phyloP scores from a whole-genome alignment of 306 rosid species.

The Cicer judaicum region DNA sequence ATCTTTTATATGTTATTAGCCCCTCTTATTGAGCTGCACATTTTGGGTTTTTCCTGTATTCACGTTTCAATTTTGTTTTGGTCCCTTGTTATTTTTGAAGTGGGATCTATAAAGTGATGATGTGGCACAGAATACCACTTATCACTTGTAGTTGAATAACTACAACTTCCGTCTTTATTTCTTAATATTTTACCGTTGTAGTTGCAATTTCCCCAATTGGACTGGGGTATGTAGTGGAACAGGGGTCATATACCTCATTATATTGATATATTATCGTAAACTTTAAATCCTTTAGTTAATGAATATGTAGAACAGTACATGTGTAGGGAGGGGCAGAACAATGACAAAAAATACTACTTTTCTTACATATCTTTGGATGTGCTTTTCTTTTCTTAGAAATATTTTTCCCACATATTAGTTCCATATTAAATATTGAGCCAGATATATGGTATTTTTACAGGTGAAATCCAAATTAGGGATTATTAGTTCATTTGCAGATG shows the following conservation, averaged over 20 bases:
- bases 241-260: not conserved
- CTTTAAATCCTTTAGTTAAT: not conserved
- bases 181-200: no score
- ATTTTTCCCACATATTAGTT: constrained; percentile 1
- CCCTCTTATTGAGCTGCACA: no score
- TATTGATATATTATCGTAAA: not conserved
- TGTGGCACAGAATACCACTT: no score
- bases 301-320: not conserved
- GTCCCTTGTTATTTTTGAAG: no score
- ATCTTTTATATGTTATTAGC: no score
- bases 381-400: not conserved
- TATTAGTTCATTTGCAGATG: constrained; percentile 82
- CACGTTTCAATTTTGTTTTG: no score
- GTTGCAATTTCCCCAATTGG: no score
- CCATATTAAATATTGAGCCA: constrained; percentile 41
- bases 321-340: not conserved
- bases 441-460: constrained; percentile 49
- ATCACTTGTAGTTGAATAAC: no score
- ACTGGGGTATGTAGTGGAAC: no score
- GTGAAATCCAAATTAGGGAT: constrained; percentile 85
- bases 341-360: not conserved
- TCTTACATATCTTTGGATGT: not conserved
- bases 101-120: no score
- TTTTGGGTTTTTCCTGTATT: no score
- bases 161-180: no score